Evolutionary conservation across 371 early-diverging fungal species (phyloP), one percentile per base, ranked within the genome.

Genomic region (Saksenaea vasiformis): DNA sequence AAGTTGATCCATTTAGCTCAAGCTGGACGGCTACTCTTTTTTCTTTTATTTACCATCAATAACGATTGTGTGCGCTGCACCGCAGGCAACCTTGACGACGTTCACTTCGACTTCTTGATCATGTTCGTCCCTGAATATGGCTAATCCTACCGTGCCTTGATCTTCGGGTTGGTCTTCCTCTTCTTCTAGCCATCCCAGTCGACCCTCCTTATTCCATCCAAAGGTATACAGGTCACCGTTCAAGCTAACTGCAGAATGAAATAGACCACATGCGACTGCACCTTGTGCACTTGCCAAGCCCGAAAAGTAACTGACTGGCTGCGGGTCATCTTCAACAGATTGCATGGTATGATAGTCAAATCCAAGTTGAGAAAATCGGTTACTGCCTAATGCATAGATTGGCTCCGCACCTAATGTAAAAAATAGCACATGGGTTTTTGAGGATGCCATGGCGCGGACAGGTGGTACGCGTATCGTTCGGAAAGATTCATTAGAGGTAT

Each of bases 151-250:
- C 5, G 53, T 54, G 4, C 68, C 65, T 7, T 72, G 69, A 19
- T 61, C 58, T 2, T 64, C 71, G 19, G 57, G 31, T 31, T 4
- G 7, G 7, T 31, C 43, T 0, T 26, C 28, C 22, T 73, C 47
- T 5, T 27, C 47, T 5, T 27, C n/a, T 17, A 61, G 65, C 63
- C 72, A 68, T 14, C 81, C 81, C 15, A 80, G 53, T 15, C 73
- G 63, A 1, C 78, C 78, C 19, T 72, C 62, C 39, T 78, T 71
- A 8, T 34, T 65, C 68, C 71, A 73, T 0, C 81, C 81, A 71
- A 78, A 81, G 0, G 78, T 81, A 54, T 81, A 81, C 10, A 81
- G 51, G 37, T 76, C 77, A 0, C 72, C 71, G 0, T 56, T 65
- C 1, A 74, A 11, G 10, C 72, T 36, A 5, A 78, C 74, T 0